Conservation (phyloP, 2,329 filamentous ascomycete species). For the Neonectria hederae region DNA sequence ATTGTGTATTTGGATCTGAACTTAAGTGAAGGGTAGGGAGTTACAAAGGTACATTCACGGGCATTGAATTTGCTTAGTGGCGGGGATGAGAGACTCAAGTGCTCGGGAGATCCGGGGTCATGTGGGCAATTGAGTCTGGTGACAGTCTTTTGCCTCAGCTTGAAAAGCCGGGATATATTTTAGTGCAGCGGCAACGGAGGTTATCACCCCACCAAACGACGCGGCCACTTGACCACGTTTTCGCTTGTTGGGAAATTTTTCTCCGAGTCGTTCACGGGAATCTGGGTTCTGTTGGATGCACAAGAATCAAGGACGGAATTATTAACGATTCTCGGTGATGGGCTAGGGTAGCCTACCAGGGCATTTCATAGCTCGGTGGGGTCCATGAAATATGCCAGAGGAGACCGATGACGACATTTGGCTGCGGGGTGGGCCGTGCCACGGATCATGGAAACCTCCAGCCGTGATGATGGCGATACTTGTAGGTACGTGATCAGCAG, state of each 20-base stretch:
- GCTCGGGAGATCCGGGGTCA: constrained; percentile 18
- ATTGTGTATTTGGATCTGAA: neutral
- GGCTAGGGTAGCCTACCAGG: neutral
- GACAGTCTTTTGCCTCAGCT: constrained; percentile 1
- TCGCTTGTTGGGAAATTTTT: neutral
- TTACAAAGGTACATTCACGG: neutral
- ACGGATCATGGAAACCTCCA: neutral
- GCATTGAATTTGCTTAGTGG: neutral
- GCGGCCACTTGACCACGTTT: neutral
- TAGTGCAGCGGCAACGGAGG: neutral
- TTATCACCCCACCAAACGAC: neutral
- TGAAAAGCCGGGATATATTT: neutral
- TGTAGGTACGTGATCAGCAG: neutral
- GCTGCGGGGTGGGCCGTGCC: constrained; percentile 10
- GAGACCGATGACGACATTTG: constrained; percentile 21
- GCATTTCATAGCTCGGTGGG: neutral
- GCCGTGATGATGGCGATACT: constrained; percentile 1
- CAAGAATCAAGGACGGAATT: neutral
- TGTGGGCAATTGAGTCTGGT: constrained; percentile 20
- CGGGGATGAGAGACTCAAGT: neutral
- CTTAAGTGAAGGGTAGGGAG: neutral
- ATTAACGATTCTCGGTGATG: neutral
- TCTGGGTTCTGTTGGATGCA: neutral
- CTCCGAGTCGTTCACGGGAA: neutral
- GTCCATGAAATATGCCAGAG: neutral